phyloP scores from a whole-genome alignment of 2,329 filamentous ascomycete species.

The Corniculantispora saksenae region DNA sequence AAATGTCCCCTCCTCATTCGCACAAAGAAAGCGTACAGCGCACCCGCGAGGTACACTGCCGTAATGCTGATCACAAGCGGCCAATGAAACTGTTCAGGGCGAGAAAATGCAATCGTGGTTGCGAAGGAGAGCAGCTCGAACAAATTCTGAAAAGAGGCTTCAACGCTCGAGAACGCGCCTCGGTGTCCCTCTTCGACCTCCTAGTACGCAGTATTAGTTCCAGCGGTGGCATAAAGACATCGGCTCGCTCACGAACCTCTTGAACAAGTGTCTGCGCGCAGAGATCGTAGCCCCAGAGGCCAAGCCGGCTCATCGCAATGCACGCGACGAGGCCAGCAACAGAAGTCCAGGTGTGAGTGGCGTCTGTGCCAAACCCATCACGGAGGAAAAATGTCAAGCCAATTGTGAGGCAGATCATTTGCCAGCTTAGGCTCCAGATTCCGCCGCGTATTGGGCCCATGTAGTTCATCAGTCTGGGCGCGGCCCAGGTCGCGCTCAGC shows the following conservation, averaged over 20 bases:
- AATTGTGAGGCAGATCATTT: conserved; percentile 55
- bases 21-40: conserved; percentile 34
- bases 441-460: conserved; percentile 65
- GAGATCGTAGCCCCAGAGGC: conserved; percentile 63
- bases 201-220: conserved; percentile 33
- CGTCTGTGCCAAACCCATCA: conserved; percentile 32
- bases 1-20: conserved; percentile 34
- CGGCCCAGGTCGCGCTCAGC: conserved; percentile 61
- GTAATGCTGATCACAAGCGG: conserved; percentile 60
- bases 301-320: conserved; percentile 57
- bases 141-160: conserved; percentile 66
- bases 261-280: conserved; percentile 62
- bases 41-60: conserved; percentile 44
- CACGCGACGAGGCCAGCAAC: conserved; percentile 51
- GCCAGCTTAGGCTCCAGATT: conserved; percentile 71
- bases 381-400: conserved; percentile 47
- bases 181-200: conserved; percentile 56
- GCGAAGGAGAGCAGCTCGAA: conserved; percentile 70
- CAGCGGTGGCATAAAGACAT: background rate
- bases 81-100: conserved; percentile 64
- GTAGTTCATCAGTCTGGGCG: conserved; percentile 54
- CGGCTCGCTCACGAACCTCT: conserved; percentile 44
- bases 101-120: conserved; percentile 64
- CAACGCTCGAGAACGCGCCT: conserved; percentile 69
- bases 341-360: conserved; percentile 34